These are phyloP conservation scores for Fusarium vanettenii DNA, from an alignment of 2,329 filamentous ascomycete species.

Conservation along the genomic window DNA sequence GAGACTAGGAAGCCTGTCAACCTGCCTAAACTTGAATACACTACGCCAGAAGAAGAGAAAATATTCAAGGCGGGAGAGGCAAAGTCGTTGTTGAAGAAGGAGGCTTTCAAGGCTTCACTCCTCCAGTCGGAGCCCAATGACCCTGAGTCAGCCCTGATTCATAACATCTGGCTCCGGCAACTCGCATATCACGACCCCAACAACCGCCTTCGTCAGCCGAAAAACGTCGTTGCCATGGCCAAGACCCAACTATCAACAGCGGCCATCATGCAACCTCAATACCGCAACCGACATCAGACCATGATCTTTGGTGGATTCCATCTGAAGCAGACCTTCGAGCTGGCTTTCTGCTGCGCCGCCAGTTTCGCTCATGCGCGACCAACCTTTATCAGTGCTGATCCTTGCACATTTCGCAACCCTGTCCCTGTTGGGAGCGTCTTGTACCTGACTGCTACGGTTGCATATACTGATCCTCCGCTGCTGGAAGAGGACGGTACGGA, in stretches of 20 bases:
- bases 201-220: slow-evolving; percentile 38
- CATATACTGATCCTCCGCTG: slow-evolving; percentile 46
- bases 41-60: slow-evolving; percentile 44
- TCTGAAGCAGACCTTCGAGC: slow-evolving; percentile 47
- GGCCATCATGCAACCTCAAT: slow-evolving; percentile 47
- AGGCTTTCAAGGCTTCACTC: slow-evolving; percentile 35
- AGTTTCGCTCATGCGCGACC: slow-evolving; percentile 48
- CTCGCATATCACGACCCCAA: slow-evolving; percentile 45
- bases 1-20: slow-evolving; percentile 43
- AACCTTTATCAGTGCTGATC: slow-evolving; percentile 46
- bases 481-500: slow-evolving; percentile 44
- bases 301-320: slow-evolving; percentile 49
- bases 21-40: slow-evolving; percentile 38
- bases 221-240: slow-evolving; percentile 43
- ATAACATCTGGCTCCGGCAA: slow-evolving; percentile 45
- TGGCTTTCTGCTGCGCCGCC: slow-evolving; percentile 47
- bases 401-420: slow-evolving; percentile 46
- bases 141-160: slow-evolving; percentile 44
- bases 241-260: slow-evolving; percentile 44
- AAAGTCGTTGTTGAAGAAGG: neutral
- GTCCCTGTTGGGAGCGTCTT: slow-evolving; percentile 46
- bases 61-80: slow-evolving; percentile 38
- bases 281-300: slow-evolving; percentile 44
- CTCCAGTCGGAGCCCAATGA: slow-evolving; percentile 45
- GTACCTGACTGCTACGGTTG: slow-evolving; percentile 44